Percentiles rank a stretch among this genome's conserved stretches.
These are phyloP conservation scores for Phialophora macrospora DNA, from an alignment of 2,329 filamentous ascomycete species.

Conservation along the genomic window DNA sequence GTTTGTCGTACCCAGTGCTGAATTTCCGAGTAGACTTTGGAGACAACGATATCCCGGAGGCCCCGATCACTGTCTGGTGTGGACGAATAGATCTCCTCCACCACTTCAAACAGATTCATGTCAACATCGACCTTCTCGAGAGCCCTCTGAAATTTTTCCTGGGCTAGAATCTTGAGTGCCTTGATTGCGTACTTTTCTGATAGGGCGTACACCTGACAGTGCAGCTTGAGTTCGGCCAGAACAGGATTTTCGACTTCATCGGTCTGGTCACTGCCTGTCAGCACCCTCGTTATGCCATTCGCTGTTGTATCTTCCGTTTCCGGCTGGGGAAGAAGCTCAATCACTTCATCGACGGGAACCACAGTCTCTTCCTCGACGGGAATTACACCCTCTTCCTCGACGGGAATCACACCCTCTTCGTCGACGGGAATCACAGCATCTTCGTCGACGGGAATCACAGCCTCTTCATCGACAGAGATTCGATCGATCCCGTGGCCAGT, in stretches of 20 bases:
- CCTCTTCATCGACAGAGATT: not conserved
- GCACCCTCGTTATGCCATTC: not conserved
- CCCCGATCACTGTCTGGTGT: conserved; percentile 13
- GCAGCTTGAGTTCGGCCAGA: conserved; percentile 1
- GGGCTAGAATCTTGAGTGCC: conserved; percentile 13
- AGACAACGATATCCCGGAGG: conserved; percentile 14
- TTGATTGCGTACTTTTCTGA: conserved; percentile 14
- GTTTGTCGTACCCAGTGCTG: conserved; percentile 14
- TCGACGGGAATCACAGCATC: too few relatives aligned
- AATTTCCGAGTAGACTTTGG: conserved; percentile 18
- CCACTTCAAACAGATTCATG: conserved; percentile 8
- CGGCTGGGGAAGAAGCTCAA: not conserved
- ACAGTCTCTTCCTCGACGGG: too few relatives aligned
- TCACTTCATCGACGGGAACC: not conserved
- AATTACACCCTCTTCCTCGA: too few relatives aligned
- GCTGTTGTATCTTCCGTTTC: not conserved
- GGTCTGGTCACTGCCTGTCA: not conserved
- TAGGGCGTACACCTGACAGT: conserved; percentile 16
- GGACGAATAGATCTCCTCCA: conserved; percentile 15
- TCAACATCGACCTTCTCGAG: conserved; percentile 11
- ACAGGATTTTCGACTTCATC: not conserved
- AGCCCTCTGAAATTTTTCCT: conserved; percentile 14
- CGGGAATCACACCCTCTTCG: too few relatives aligned
- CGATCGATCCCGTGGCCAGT: not conserved
- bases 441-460: not conserved